These are phyloP conservation scores for Naganishia vaughanmartiniae DNA, from an alignment of 768 basidiomycete genomes.

Conservation along the genomic window DNA sequence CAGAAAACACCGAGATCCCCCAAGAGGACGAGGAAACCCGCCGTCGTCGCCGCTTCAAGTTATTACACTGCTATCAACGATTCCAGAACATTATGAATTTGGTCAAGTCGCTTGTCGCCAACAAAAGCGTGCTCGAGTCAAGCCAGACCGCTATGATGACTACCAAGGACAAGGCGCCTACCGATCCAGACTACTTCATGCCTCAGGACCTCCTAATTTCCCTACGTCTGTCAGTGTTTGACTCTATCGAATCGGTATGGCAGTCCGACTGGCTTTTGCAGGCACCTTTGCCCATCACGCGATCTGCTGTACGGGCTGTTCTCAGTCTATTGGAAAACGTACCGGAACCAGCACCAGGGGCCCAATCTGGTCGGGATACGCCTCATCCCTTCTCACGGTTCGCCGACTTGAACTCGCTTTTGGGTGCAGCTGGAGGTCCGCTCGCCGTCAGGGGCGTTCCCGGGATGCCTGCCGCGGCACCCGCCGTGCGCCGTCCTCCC, in stretches of 20 bases:
- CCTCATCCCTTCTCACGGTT: slow-evolving; percentile 21
- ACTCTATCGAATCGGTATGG: slow-evolving; percentile 72
- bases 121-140: slow-evolving; percentile 79
- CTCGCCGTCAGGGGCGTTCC: neutral
- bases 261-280: slow-evolving; percentile 71
- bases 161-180: slow-evolving; percentile 74
- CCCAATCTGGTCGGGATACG: slow-evolving; percentile 46
- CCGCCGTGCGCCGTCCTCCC: neutral
- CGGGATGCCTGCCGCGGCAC: neutral
- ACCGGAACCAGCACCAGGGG: slow-evolving; percentile 66
- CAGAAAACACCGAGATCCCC: neutral
- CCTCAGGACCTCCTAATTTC: slow-evolving; percentile 81
- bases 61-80: slow-evolving; percentile 26
- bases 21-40: neutral
- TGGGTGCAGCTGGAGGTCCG: slow-evolving; percentile 17
- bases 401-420: slow-evolving; percentile 33
- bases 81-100: slow-evolving; percentile 62
- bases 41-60: slow-evolving; percentile 10
- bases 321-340: slow-evolving; percentile 79
- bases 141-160: slow-evolving; percentile 67
- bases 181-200: slow-evolving; percentile 75
- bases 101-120: slow-evolving; percentile 69
- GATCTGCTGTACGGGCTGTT: slow-evolving; percentile 70
- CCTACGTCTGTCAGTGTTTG: slow-evolving; percentile 68
- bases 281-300: slow-evolving; percentile 71